Percentiles rank a stretch among this genome's conserved stretches.
phyloP scores from a whole-genome alignment of 805 yeast species.

The Kodamaea hsintzibuensis region DNA sequence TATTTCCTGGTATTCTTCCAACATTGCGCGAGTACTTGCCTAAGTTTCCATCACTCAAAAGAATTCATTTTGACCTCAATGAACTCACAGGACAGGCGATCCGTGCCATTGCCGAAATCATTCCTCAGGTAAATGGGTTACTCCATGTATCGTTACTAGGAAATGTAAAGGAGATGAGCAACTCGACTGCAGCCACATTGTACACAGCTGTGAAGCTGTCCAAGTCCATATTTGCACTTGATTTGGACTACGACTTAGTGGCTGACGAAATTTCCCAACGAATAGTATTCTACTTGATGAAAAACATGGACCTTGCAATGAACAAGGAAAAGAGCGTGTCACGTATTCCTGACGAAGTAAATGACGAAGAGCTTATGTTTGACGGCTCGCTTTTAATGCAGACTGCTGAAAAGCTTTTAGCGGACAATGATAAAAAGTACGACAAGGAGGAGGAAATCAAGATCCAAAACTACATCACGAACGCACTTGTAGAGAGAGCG shows the following conservation, averaged over 20 bases:
- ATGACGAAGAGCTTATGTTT: constrained; percentile 63
- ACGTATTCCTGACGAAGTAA: constrained; percentile 67
- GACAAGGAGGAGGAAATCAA: constrained; percentile 37
- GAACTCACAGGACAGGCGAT: constrained; percentile 48
- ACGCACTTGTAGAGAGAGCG: constrained; percentile 54
- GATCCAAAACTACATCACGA: constrained; percentile 46
- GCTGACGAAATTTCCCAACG: constrained; percentile 53
- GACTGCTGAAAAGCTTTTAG: constrained; percentile 67
- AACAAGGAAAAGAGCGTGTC: constrained; percentile 39
- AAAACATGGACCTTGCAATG: constrained; percentile 52
- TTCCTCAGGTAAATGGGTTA: constrained; percentile 48
- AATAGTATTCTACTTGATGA: constrained; percentile 57
- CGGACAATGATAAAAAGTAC: constrained; percentile 14
- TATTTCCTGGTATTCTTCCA: constrained; percentile 53
- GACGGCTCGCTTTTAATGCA: constrained; percentile 76
- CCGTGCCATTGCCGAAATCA: constrained; percentile 48
- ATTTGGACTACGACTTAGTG: constrained; percentile 53
- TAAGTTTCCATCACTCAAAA: constrained; percentile 41
- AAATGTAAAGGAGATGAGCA: constrained; percentile 41
- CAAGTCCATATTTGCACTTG: constrained; percentile 48
- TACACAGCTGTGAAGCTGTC: constrained; percentile 51
- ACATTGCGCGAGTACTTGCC: constrained; percentile 47
- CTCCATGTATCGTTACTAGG: constrained; percentile 58
- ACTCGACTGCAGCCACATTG: constrained; percentile 48
- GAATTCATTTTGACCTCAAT: constrained; percentile 57